phyloP scores from a whole-genome alignment of 176 grass and related monocot species.

The Oryza meridionalis region DNA sequence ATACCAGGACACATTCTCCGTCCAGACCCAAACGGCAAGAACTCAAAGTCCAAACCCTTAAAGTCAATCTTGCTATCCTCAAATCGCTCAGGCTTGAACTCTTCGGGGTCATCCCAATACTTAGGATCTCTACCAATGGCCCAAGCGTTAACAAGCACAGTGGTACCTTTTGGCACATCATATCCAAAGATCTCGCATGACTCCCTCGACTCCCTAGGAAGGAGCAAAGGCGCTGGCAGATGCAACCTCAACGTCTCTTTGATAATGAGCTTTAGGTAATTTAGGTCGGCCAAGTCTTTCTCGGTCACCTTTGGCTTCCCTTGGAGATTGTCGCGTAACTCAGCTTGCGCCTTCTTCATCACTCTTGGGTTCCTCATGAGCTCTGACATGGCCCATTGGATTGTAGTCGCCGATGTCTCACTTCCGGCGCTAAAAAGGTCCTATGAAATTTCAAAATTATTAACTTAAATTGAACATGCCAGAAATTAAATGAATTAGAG shows the following conservation, averaged over 20 bases:
- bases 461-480: neutral
- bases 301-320: slow-evolving; percentile 2
- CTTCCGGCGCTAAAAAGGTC: slow-evolving; percentile 26
- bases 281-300: neutral
- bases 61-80: neutral
- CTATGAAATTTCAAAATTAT: neutral
- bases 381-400: slow-evolving; percentile 42
- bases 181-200: slow-evolving; percentile 17
- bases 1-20: slow-evolving; percentile 33
- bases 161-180: slow-evolving; percentile 23
- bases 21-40: slow-evolving; percentile 11
- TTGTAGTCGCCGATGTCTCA: neutral
- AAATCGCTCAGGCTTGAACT: slow-evolving; percentile 35
- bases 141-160: slow-evolving; percentile 27
- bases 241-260: slow-evolving; percentile 31
- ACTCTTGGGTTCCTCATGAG: slow-evolving; percentile 18
- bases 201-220: slow-evolving; percentile 26
- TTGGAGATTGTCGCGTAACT: neutral
- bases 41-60: slow-evolving; percentile 35
- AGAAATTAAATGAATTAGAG: neutral
- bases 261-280: slow-evolving; percentile 21
- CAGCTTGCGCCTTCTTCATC: slow-evolving; percentile 24
- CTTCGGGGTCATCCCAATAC: slow-evolving; percentile 16
- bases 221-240: neutral
- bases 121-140: slow-evolving; percentile 5